Base-by-base conservation (phyloP, 352 stramenopile species). In the Nannochloropsis limnetica region DNA sequence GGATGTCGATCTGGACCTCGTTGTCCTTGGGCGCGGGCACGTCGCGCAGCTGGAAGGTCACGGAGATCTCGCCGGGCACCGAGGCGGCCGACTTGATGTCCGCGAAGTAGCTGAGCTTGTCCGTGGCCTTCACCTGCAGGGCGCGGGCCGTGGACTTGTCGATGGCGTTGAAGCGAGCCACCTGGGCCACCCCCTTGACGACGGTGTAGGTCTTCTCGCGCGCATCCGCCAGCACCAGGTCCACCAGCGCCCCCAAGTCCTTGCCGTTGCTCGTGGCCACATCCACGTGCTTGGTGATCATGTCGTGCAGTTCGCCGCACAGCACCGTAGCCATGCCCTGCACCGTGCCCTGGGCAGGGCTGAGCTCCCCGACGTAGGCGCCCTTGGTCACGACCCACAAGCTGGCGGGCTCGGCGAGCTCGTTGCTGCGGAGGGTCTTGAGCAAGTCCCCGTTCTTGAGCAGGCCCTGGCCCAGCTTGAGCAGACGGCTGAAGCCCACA, bases 361-460 rank as follows among this genome's bases (percentile, higher is more conserved):
- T 8, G 61, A 74, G 61, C 6, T 74, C 61, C 4, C 61, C 61
- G 0, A 74, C 61, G 22, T 74, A 74, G 61, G 61, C 61, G 61
- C 61, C 61, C 61, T 74, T 74, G 1, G 61, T 74, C 61, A 74
- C 61, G 9, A 74, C 61, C 61, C 61, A 74, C 61, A 74, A 74
- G 61, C 61, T 74, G n/a, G 61, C 61, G 61, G 61, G 61, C 61
- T 74, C 61, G 0, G 61, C 61, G 11, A 74, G 9, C 22, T 74
- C 61, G 11, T 74, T 74, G n/a, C 25, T 29, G 25, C 61, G 61
- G n/a, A 74, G 61, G 22, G 61, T 31, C 61, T 74, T 74, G 61
- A 74, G 61, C 61, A 74, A 74, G 61, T 74, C 61, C 61, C 61
- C 61, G 61, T 74, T 74, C 61, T 74, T 74, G 3, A 74, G 61